Conservation (phyloP, 257 asterid species). For the Salvia hispanica region DNA sequence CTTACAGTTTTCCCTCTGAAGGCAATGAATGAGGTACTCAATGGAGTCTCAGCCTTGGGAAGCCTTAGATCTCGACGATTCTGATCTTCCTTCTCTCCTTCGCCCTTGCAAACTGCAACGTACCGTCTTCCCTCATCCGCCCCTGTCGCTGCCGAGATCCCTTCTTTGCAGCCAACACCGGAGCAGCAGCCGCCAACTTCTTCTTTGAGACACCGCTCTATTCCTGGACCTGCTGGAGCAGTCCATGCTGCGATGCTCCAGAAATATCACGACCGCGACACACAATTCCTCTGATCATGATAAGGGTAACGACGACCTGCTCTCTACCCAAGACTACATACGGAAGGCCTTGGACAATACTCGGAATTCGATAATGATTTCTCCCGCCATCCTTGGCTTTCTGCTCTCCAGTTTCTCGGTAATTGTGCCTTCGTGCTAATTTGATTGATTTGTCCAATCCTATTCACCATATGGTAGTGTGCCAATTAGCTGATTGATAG, state of each 20-base stretch:
- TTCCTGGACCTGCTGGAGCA: slow-evolving; percentile 89
- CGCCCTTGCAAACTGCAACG: slow-evolving; percentile 78
- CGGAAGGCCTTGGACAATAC: slow-evolving; percentile 69
- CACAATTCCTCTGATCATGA: slow-evolving; percentile 25
- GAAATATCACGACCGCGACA: slow-evolving; percentile 45
- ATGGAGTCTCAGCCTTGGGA: slow-evolving; percentile 57
- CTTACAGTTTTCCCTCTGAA: slow-evolving; percentile 53
- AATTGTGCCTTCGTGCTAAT: background rate
- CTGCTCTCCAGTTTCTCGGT: slow-evolving; percentile 78
- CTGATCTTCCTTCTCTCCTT: slow-evolving; percentile 85
- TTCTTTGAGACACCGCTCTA: slow-evolving; percentile 34
- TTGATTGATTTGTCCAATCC: background rate
- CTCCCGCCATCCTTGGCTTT: slow-evolving; percentile 59
- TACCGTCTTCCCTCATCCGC: slow-evolving; percentile 27
- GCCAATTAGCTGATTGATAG: slow-evolving; percentile 16
- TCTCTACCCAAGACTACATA: slow-evolving; percentile 75
- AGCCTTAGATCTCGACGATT: slow-evolving; percentile 85
- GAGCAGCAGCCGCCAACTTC: slow-evolving; percentile 31
- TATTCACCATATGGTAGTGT: slow-evolving; percentile 9
- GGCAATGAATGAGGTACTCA: slow-evolving; percentile 10
- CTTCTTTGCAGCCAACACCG: slow-evolving; percentile 34
- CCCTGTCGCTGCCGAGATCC: slow-evolving; percentile 31
- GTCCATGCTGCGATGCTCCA: slow-evolving; percentile 74
- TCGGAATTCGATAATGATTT: slow-evolving; percentile 78
- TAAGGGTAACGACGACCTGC: slow-evolving; percentile 13